These are phyloP conservation scores for Globisporangium viniferum DNA, from an alignment of 352 stramenopile genomes.

Conservation along the genomic window DNA sequence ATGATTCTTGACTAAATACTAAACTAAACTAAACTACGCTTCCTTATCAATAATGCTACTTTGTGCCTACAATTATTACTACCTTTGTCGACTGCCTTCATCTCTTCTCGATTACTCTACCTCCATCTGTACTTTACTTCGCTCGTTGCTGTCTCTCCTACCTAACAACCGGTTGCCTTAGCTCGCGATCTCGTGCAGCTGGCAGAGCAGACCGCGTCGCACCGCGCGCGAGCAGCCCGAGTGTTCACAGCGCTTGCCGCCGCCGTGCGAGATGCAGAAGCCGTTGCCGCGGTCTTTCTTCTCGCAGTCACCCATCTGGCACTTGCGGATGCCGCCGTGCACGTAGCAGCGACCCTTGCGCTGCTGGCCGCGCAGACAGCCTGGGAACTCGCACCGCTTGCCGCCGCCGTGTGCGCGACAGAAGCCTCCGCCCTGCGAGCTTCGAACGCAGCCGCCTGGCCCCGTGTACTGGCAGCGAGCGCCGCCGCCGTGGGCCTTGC, in stretches of 20 bases:
- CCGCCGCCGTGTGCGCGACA: constrained; percentile 77
- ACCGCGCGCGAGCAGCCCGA: constrained; percentile 28
- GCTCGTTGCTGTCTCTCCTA: neutral
- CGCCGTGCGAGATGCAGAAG: constrained; percentile 42
- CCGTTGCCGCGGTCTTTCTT: constrained; percentile 85
- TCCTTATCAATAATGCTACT: neutral
- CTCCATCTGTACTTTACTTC: neutral
- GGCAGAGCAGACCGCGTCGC: constrained; percentile 28
- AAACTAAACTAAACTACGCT: neutral
- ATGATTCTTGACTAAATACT: neutral
- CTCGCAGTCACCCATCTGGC: constrained; percentile 65
- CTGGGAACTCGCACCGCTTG: constrained; percentile 76
- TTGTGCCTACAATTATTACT: neutral
- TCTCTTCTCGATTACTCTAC: neutral
- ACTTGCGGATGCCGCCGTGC: constrained; percentile 81
- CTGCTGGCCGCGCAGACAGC: constrained; percentile 69
- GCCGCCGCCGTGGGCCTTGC: constrained; percentile 75
- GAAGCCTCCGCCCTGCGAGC: constrained; percentile 76
- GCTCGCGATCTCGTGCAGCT: constrained; percentile 21
- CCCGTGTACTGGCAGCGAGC: constrained; percentile 66
- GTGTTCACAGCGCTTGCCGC: constrained; percentile 30
- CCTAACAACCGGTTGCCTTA: neutral
- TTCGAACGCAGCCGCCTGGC: constrained; percentile 58
- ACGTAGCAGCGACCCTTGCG: constrained; percentile 84
- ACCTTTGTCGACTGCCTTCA: neutral